These are phyloP conservation scores for Puccinellia tenuiflora DNA, from an alignment of 176 grass and related monocot genomes.

Conservation along the genomic window DNA sequence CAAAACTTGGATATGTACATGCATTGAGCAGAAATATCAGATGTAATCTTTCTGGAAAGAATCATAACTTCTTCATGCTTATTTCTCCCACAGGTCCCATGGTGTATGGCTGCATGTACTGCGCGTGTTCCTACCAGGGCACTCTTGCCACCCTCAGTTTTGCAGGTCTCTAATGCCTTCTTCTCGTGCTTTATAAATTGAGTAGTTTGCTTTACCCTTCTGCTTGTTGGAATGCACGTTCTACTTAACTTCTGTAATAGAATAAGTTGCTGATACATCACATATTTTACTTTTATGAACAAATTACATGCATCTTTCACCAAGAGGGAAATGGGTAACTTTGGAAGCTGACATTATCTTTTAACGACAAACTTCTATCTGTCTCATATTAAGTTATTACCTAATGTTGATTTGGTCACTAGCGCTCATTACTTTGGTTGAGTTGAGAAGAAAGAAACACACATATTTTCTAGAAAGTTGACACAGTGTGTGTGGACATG, in stretches of 20 bases:
- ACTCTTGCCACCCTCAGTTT: slow-evolving; percentile 79
- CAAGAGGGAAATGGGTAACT: not conserved
- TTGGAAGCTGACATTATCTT: not conserved
- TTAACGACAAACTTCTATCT: not conserved
- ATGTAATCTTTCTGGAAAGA: not conserved
- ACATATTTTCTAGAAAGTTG: not conserved
- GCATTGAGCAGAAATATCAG: not conserved
- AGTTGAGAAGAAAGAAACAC: not conserved
- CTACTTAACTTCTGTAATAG: not conserved
- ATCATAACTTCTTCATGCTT: not conserved
- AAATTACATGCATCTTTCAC: not conserved
- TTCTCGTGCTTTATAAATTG: not conserved
- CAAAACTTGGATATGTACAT: not conserved
- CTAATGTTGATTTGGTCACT: not conserved
- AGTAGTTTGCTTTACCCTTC: not conserved
- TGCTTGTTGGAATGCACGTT: not conserved
- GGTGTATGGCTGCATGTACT: slow-evolving; percentile 96
- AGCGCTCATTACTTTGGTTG: not conserved
- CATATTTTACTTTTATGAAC: not conserved
- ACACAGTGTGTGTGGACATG: not conserved
- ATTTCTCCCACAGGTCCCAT: slow-evolving; percentile 56
- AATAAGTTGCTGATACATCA: not conserved
- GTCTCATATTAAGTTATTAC: not conserved
- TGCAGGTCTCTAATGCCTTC: slow-evolving; percentile 40
- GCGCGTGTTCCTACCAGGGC: slow-evolving; percentile 59